Percentiles rank a stretch among this genome's conserved stretches.
These are phyloP conservation scores for Telopea speciosissima DNA, from an alignment of 177 flowering plant species.

Conservation along the genomic window DNA sequence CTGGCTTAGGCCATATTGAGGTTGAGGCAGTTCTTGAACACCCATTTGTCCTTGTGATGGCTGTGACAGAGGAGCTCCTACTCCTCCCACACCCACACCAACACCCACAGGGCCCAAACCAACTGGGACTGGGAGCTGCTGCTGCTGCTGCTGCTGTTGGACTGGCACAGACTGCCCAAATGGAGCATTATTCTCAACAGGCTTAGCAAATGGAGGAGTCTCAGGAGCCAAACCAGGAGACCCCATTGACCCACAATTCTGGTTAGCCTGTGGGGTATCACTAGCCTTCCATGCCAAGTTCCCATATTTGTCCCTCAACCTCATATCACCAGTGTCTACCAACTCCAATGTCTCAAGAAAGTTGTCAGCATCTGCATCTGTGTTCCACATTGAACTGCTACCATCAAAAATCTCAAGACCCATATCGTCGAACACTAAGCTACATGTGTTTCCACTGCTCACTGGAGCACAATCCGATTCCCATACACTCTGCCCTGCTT, in stretches of 20 bases:
- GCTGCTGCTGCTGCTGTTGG: conserved; percentile 7
- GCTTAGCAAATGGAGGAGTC: conserved; percentile 32
- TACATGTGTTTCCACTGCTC: conserved; percentile 34
- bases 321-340: conserved; percentile 38
- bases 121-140: conserved; percentile 12
- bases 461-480: conserved; percentile 38
- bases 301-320: conserved; percentile 30
- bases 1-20: conserved; percentile 1
- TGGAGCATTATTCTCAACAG: conserved; percentile 18
- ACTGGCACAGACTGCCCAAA: conserved; percentile 22
- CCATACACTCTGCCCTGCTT: conserved; percentile 28
- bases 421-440: conserved; percentile 28
- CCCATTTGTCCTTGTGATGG: conserved; percentile 10
- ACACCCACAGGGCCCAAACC: neutral
- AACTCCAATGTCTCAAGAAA: conserved; percentile 26
- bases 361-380: conserved; percentile 22
- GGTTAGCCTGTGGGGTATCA: conserved; percentile 25
- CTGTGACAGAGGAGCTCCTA: neutral
- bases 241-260: conserved; percentile 37
- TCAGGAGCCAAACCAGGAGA: conserved; percentile 27
- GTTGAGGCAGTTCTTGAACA: too few species aligned
- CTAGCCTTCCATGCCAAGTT: conserved; percentile 35
- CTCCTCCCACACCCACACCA: too few species aligned
- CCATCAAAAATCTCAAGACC: conserved; percentile 45
- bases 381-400: conserved; percentile 34